Conservation (phyloP, 805 yeast genomes). For the Saccharomycopsis lassenensis region DNA sequence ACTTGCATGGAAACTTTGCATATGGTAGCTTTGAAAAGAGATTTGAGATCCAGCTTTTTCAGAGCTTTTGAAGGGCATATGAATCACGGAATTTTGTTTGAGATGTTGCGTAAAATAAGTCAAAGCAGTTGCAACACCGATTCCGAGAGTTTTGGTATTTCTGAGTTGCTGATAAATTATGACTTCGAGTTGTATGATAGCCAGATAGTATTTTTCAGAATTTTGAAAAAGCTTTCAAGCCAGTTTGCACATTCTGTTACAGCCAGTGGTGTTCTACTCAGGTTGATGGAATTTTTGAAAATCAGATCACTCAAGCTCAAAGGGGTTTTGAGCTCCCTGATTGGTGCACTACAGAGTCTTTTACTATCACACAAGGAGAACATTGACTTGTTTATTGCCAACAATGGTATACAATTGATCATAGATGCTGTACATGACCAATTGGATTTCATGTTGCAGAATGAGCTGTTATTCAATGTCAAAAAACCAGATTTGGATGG, state of each 20-base stretch:
- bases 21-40: constrained; percentile 54
- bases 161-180: constrained; percentile 48
- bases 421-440: constrained; percentile 54
- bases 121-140: constrained; percentile 24
- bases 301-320: constrained; percentile 40
- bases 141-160: constrained; percentile 31
- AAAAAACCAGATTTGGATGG: constrained; percentile 5
- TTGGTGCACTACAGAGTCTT: constrained; percentile 41
- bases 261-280: constrained; percentile 5
- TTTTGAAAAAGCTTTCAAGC: background rate
- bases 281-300: constrained; percentile 45
- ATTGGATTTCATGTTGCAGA: constrained; percentile 48
- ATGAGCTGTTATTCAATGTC: constrained; percentile 37
- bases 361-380: constrained; percentile 35
- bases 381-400: constrained; percentile 51
- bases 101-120: constrained; percentile 48
- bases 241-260: constrained; percentile 2
- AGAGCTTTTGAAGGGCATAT: constrained; percentile 78
- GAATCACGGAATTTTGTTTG: constrained; percentile 72
- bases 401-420: constrained; percentile 53
- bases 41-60: constrained; percentile 67
- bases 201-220: constrained; percentile 32
- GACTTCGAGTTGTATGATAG: constrained; percentile 44
- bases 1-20: constrained; percentile 47
- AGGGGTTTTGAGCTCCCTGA: constrained; percentile 52